phyloP scores from a whole-genome alignment of 495 filamentous ascomycete genomes.

The Aspergillus steynii region DNA sequence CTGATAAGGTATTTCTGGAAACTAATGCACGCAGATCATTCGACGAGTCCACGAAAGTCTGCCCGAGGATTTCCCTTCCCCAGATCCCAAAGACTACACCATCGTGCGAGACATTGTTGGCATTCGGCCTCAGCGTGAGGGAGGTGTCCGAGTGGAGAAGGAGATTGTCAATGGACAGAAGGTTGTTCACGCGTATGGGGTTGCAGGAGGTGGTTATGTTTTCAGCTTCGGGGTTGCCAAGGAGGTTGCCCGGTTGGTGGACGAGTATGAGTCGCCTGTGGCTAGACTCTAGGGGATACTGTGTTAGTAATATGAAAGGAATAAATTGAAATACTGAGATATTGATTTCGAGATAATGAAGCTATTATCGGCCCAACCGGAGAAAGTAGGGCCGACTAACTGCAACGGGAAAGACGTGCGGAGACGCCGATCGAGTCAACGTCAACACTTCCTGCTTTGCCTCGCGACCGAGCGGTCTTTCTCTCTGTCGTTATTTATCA shows the following conservation, averaged over 20 bases:
- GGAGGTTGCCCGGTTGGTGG: conserved; percentile 11
- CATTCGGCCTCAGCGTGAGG: conserved; percentile 27
- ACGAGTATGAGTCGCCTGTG: background rate
- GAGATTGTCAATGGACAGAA: conserved; percentile 20
- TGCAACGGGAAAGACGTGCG: too few species aligned
- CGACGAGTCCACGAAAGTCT: conserved; percentile 14
- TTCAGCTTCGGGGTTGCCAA: conserved; percentile 31
- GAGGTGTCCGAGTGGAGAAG: conserved; percentile 33
- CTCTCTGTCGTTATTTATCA: too few species aligned
- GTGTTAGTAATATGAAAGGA: too few species aligned
- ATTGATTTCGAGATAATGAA: too few species aligned
- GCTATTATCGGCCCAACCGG: too few species aligned
- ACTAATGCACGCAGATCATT: conserved; percentile 14
- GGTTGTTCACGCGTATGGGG: conserved; percentile 37
- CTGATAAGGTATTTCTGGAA: background rate
- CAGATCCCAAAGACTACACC: conserved; percentile 15
- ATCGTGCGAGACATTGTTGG: conserved; percentile 28
- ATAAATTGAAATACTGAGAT: too few species aligned
- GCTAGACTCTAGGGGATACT: too few species aligned
- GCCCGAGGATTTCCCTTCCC: conserved; percentile 11
- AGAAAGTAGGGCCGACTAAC: too few species aligned
- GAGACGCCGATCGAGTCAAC: too few species aligned
- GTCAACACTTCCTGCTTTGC: too few species aligned
- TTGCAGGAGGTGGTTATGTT: conserved; percentile 29
- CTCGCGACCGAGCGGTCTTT: too few species aligned